Evolutionary conservation across 2,329 filamentous ascomycete genomes (phyloP), one percentile per base, ranked within the genome.

Genomic region (Calonectria hongkongensis): DNA sequence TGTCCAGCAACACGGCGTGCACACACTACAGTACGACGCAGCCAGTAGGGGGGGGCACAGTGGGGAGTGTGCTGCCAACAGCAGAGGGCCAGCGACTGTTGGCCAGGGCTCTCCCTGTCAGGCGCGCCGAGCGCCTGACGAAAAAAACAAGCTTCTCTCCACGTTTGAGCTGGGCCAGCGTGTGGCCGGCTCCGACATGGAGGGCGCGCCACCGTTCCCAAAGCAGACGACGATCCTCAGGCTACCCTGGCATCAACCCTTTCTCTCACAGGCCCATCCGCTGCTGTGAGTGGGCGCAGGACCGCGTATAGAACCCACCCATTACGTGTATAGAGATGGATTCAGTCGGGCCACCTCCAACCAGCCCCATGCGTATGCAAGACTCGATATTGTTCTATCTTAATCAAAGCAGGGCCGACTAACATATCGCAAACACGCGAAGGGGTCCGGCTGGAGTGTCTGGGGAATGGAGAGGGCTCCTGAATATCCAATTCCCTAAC

Each of bases 81-180:
- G 30, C 30, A 33, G 30, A 33, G 30, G 30, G 9, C 30, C 30
- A 33, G 25, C 25, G 39, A 39, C 36, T 39, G 56, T 36, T 41
- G 66, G 30, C 9, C 25, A 15, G 45, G 45, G 25, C 48, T 21
- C 48, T 63, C 43, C 39, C 28, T 45, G 58, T 51, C 56, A 63
- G 56, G 66, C 58, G 58, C 66, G 43, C 50, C 62, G 62, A 60
- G 68, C 41, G 62, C 39, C 47, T 50, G 45, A 58, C 30, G 51
- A 50, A 64, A 64, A 71, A 71, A 68, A 72, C 70, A 72, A 72
- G 70, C 70, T 72, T 72, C 69, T 72, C 70, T 72, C 70, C 70
- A 68, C 70, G 70, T 72, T 72, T 72, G 65, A 65, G 39, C 48
- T 50, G 51, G 45, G 58, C 39, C 58, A 63, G 27, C n/a, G 12